Conservation (phyloP, 2,329 filamentous ascomycete genomes). For the Pseudohalonectria lignicola region DNA sequence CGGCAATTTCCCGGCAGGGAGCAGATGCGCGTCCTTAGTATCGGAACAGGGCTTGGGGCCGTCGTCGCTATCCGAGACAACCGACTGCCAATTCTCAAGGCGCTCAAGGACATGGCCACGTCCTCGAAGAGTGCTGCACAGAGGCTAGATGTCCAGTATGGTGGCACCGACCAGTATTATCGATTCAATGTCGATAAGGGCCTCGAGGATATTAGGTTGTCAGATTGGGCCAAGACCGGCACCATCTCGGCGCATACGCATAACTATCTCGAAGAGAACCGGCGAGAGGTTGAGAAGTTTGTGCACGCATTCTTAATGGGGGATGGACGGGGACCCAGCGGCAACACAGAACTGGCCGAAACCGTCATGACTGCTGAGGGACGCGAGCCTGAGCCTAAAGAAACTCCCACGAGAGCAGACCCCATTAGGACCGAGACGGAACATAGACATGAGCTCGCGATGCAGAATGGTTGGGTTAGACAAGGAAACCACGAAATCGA, state of each 20-base stretch:
- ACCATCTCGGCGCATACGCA: constrained; percentile 11
- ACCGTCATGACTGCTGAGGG: too few relatives aligned
- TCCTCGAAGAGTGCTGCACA: constrained; percentile 10
- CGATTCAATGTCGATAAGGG: constrained; percentile 17
- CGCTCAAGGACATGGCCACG: constrained; percentile 10
- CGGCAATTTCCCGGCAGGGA: constrained; percentile 10
- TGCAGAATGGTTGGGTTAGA: too few relatives aligned
- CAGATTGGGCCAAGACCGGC: constrained; percentile 14
- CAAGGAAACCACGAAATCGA: too few relatives aligned
- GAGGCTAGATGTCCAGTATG: constrained; percentile 7
- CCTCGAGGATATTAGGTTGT: constrained; percentile 12
- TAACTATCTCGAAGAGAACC: constrained; percentile 9
- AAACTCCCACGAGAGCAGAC: too few relatives aligned
- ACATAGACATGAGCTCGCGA: too few relatives aligned
- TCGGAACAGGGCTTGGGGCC: constrained; percentile 17
- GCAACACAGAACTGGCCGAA: too few relatives aligned
- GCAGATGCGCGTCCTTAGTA: constrained; percentile 11
- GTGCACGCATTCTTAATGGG: too few relatives aligned
- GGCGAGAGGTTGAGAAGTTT: too few relatives aligned
- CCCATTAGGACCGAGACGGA: too few relatives aligned
- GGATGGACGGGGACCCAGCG: too few relatives aligned
- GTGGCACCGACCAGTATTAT: constrained; percentile 10
- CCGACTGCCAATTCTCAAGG: constrained; percentile 8
- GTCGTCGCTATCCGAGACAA: too few relatives aligned
- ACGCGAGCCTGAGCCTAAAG: too few relatives aligned